phyloP scores from a whole-genome alignment of 2,329 filamentous ascomycete genomes.

The Venturia effusa region DNA sequence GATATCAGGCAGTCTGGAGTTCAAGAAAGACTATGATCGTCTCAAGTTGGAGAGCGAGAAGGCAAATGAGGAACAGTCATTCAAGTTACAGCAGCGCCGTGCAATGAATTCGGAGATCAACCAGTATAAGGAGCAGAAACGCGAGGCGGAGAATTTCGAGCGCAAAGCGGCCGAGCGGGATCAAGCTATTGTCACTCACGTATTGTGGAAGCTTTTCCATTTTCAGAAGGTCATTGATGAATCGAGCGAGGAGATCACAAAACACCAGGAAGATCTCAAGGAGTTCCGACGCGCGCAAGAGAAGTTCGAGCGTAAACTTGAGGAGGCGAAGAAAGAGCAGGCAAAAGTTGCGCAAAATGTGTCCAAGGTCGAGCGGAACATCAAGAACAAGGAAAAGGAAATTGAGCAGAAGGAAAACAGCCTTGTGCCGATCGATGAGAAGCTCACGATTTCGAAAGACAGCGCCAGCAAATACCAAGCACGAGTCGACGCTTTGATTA shows the following conservation, averaged over 20 bases:
- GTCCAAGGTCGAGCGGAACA: slow-evolving; percentile 69
- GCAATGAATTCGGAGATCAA: slow-evolving; percentile 97
- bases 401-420: slow-evolving; percentile 79
- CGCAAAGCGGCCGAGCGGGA: slow-evolving; percentile 85
- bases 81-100: slow-evolving; percentile 77
- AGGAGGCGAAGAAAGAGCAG: slow-evolving; percentile 76
- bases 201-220: slow-evolving; percentile 93
- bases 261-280: slow-evolving; percentile 88
- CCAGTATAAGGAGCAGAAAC: slow-evolving; percentile 94
- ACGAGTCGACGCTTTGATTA: slow-evolving; percentile 59
- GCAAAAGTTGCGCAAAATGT: slow-evolving; percentile 65
- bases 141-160: slow-evolving; percentile 87
- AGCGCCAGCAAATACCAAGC: slow-evolving; percentile 58
- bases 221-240: slow-evolving; percentile 90
- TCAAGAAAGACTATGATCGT: slow-evolving; percentile 85
- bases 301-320: slow-evolving; percentile 68
- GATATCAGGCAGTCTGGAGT: slow-evolving; percentile 90
- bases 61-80: slow-evolving; percentile 77
- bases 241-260: slow-evolving; percentile 80
- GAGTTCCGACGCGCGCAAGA: slow-evolving; percentile 83
- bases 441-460: slow-evolving; percentile 66
- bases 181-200: slow-evolving; percentile 81
- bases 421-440: slow-evolving; percentile 83
- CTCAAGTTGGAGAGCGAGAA: slow-evolving; percentile 80
- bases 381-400: slow-evolving; percentile 75